Conservation (phyloP, 495 filamentous ascomycete species). For the Mytilinidion resinicola region DNA sequence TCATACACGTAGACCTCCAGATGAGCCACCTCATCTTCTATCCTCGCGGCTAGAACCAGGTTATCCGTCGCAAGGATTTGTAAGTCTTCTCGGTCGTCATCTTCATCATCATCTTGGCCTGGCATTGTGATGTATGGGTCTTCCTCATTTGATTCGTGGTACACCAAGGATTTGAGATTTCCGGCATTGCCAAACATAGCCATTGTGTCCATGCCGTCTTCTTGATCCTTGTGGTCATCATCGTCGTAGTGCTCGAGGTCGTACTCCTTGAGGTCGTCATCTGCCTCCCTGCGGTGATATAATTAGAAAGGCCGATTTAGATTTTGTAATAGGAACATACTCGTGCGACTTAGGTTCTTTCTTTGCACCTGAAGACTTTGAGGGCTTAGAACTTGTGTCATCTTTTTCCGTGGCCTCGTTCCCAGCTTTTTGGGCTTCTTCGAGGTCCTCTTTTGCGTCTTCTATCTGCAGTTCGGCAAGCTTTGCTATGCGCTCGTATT, state of each 20-base stretch:
- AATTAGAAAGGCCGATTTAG: not conserved
- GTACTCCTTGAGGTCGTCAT: conserved; percentile 90
- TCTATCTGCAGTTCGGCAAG: conserved; percentile 88
- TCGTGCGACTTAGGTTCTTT: conserved; percentile 7
- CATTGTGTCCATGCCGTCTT: conserved; percentile 58
- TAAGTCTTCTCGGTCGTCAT: conserved; percentile 88
- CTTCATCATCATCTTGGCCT: conserved; percentile 61
- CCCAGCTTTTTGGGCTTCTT: conserved; percentile 52
- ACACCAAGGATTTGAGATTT: conserved; percentile 85
- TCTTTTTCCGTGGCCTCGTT: conserved; percentile 27
- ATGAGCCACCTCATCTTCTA: conserved; percentile 95
- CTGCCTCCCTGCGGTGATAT: conserved; percentile 46
- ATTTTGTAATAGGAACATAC: conserved; percentile 6
- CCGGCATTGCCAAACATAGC: conserved; percentile 68
- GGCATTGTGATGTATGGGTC: conserved; percentile 94
- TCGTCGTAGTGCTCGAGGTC: conserved; percentile 92
- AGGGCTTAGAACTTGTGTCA: conserved; percentile 14
- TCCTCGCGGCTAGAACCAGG: conserved; percentile 79
- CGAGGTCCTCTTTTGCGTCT: conserved; percentile 81
- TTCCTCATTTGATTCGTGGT: conserved; percentile 84
- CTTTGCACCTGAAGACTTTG: not conserved
- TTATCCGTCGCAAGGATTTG: conserved; percentile 92
- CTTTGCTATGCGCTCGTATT: conserved; percentile 82
- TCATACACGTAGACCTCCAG: conserved; percentile 98
- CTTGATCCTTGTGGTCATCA: conserved; percentile 57